Base-by-base conservation (phyloP, 768 basidiomycete species). In the Mrakia blollopis region DNA sequence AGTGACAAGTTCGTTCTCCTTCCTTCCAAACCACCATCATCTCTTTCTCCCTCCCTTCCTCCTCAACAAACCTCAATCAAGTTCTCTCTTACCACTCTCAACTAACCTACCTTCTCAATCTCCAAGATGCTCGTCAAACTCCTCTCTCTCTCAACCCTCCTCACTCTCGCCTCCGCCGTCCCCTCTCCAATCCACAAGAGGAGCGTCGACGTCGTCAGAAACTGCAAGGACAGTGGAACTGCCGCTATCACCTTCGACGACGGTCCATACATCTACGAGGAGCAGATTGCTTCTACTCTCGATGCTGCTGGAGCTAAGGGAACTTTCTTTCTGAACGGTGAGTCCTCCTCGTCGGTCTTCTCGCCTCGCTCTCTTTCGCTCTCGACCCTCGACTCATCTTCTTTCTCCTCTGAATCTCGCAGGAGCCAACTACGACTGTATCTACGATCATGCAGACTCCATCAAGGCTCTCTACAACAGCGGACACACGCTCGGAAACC, bases 241-340 rank as follows among this genome's bases (percentile, higher is more conserved):
- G 80, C 82, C 30, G 83, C 83, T 32, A 62, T 84, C 62, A 83
- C 83, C 23, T 83, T 82, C 78, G 83, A 84, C 74, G 83, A 83
- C 69, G 82, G 82, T 50, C 83, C 83, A 2, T 81, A 77, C 77
- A 69, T 75, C 28, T 80, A 80, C 68, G 82, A 83, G 41, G 41
- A 62, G 18, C 79, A 81, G 67, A 75, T 83, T 35, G 79, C 78
- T 41, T 80, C 79, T 60, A 78, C 70, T 9, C 70, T 83, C 4
- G 78, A 73, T 32, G 44, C 73, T n/a, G 44, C 79, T 21, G 84
- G 84, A 32, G 85, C 82, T 28, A 86, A 85, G 78, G 86, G 83
- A 4, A 86, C 86, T 3, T 86, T 86, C 80, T 86, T 86, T 81
- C 81, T 85, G 30, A 84, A 71, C 70, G 70, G 70, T 13, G 23